Evolutionary conservation across 2,329 filamentous ascomycete genomes (phyloP), one percentile per base, ranked within the genome.

Genomic region (Sporothrix variecibatus): DNA sequence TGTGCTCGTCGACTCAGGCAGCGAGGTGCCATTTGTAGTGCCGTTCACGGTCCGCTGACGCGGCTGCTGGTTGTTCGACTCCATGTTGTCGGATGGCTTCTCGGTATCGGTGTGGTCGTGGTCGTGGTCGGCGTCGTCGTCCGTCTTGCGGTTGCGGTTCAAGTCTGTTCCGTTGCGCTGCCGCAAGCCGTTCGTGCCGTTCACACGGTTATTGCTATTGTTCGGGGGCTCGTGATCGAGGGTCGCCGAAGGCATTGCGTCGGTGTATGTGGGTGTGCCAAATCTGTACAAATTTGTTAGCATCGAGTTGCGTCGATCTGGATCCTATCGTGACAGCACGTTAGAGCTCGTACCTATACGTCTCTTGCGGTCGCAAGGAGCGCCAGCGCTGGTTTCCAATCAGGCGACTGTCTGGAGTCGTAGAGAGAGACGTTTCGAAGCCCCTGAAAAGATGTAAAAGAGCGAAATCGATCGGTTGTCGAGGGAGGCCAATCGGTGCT

Each of bases 181-280:
- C n/a, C n/a, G n/a, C 53, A 12, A 38, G 51, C 69, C 31, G 69
- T 60, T 49, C 20, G 23, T 26, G 68, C 31, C 58, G 60, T 40
- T 40, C 2, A 64, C 34, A 8, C 60, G 20, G 62, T 17, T 46
- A 38, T 28, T 46, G 62, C 20, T 65, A 7, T 38, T 64, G n/a
- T 64, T 65, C 60, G 60, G 23, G 7, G 46, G 31, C 23, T 67
- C 60, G 71, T 43, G 2, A 34, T 43, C 60, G 34, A 58, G 15
- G 31, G 46, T 58, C 23, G n/a, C 60, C 4, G 26, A 38, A 43
- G 71, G 71, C 71, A 72, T 72, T 38, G 17, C 58, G 56, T 53
- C 40, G 11, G 23, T 67, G 23, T 43, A 12, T 2, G n/a, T 28
- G 62, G 23, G 38, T 26, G 34, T 28, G 38, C 11, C 38, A 20